phyloP scores from a whole-genome alignment of 164 flowering plant species.

The Echeveria elegans region DNA sequence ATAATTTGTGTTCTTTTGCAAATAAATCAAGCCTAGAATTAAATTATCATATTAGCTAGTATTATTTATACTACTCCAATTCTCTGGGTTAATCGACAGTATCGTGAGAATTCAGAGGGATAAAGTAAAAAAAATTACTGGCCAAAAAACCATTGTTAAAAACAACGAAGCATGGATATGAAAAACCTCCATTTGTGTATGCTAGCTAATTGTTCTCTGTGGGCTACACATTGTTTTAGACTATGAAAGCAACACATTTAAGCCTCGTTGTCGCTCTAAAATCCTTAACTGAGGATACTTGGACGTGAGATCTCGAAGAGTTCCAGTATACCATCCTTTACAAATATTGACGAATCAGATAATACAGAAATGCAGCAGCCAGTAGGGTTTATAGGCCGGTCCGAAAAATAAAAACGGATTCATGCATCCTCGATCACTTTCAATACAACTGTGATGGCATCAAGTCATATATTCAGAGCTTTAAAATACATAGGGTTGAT shows the following conservation, averaged over 20 bases:
- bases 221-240: not conserved
- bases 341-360: not conserved
- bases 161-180: not conserved
- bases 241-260: not conserved
- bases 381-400: constrained; percentile 2
- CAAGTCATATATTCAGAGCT: not conserved
- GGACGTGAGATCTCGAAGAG: not conserved
- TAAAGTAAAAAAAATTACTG: not conserved
- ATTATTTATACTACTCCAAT: not conserved
- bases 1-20: not conserved
- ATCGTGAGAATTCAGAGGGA: not conserved
- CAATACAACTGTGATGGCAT: not conserved
- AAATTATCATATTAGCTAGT: too few relatives aligned
- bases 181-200: not conserved
- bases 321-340: not conserved
- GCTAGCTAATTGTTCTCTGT: not conserved
- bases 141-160: not conserved
- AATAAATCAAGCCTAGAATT: not conserved
- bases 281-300: not conserved
- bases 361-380: not conserved
- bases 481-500: not conserved
- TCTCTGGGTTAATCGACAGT: not conserved
- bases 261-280: constrained; percentile 1
- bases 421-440: not conserved
- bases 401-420: not conserved